phyloP scores from a whole-genome alignment of 441 rosid species.

The Theobroma grandiflorum region DNA sequence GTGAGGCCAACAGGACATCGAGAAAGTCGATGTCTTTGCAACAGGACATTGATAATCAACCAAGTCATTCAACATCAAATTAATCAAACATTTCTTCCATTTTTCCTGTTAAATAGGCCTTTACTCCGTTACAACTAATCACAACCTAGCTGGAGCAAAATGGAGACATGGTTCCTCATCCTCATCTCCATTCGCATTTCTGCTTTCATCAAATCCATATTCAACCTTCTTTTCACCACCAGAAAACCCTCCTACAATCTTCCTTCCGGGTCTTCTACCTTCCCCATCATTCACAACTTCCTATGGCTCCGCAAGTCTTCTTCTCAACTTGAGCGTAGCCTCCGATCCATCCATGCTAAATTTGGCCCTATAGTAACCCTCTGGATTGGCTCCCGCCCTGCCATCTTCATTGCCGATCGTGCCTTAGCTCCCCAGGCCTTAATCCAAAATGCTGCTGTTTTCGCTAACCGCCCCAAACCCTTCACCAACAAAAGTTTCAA shows the following conservation, averaged over 20 bases:
- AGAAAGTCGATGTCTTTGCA: neutral
- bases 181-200: slow-evolving; percentile 25
- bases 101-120: neutral
- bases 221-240: slow-evolving; percentile 28
- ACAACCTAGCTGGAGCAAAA: slow-evolving; percentile 11
- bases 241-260: slow-evolving; percentile 7
- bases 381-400: neutral
- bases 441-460: slow-evolving; percentile 28
- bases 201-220: slow-evolving; percentile 29
- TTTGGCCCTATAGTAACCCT: slow-evolving; percentile 35
- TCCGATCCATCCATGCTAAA: slow-evolving; percentile 33
- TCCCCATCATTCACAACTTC: slow-evolving; percentile 14
- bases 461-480: slow-evolving; percentile 27
- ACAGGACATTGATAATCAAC: neutral
- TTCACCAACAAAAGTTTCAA: slow-evolving; percentile 33
- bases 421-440: slow-evolving; percentile 35
- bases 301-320: slow-evolving; percentile 1
- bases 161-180: slow-evolving; percentile 38
- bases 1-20: neutral
- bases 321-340: slow-evolving; percentile 14
- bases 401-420: slow-evolving; percentile 35
- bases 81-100: neutral
- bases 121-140: neutral
- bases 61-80: neutral
- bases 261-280: slow-evolving; percentile 27